phyloP scores from a whole-genome alignment of 805 yeast species.

The Sugiyamaella boreocaroliniensis region DNA sequence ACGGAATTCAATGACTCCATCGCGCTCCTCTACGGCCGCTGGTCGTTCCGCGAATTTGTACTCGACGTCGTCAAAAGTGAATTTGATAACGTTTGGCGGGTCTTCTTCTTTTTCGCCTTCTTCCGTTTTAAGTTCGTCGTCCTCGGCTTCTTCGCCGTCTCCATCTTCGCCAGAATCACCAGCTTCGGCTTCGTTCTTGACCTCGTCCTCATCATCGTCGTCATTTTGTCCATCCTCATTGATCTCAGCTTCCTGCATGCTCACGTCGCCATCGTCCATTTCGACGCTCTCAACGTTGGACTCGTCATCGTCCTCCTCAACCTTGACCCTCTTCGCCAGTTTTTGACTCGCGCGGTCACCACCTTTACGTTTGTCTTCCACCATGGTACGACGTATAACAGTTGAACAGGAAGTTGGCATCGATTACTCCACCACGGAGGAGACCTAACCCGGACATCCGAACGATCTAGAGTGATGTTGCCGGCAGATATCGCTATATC shows the following conservation, averaged over 20 bases:
- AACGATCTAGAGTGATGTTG: no score
- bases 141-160: constrained; percentile 11
- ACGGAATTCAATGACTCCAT: constrained; percentile 87
- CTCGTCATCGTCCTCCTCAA: constrained; percentile 14
- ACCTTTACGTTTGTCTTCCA: constrained; percentile 28
- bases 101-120: constrained; percentile 23
- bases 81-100: constrained; percentile 37
- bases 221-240: constrained; percentile 6
- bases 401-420: neutral
- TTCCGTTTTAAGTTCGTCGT: constrained; percentile 27
- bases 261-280: constrained; percentile 1
- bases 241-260: constrained; percentile 5
- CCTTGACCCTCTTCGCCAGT: constrained; percentile 9
- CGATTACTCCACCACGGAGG: no score
- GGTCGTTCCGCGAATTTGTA: constrained; percentile 89
- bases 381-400: constrained; percentile 6
- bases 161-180: constrained; percentile 12
- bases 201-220: constrained; percentile 10
- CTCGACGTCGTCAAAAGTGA: constrained; percentile 67
- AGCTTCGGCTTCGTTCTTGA: constrained; percentile 4
- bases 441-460: no score
- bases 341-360: constrained; percentile 15
- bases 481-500: no score
- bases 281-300: neutral
- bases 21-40: constrained; percentile 88